Conservation (phyloP, 352 stramenopile genomes). For the Globisporangium alternatum region DNA sequence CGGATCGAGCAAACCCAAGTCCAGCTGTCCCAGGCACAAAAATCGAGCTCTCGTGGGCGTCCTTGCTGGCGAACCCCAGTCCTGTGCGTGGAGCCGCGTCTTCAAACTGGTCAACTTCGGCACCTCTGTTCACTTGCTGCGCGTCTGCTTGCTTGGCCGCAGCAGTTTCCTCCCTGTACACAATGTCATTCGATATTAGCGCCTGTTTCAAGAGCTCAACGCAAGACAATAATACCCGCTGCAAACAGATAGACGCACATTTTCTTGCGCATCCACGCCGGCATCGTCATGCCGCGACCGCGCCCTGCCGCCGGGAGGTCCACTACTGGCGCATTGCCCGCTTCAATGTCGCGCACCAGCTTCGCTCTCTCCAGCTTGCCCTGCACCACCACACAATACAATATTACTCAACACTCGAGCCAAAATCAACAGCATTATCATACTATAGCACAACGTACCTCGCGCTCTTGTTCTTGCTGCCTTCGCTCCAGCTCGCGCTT, state of each 20-base stretch:
- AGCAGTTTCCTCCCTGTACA: constrained; percentile 57
- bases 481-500: constrained; percentile 76
- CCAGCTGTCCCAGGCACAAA: background rate
- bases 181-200: background rate
- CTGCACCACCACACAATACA: constrained; percentile 19
- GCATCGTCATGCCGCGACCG: constrained; percentile 88
- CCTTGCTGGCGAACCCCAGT: constrained; percentile 25
- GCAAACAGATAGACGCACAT: constrained; percentile 44
- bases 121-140: background rate
- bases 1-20: background rate
- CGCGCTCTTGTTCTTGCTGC: constrained; percentile 67
- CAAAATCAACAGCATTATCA: no score
- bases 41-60: background rate
- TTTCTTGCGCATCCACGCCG: constrained; percentile 92
- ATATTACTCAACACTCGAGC: background rate
- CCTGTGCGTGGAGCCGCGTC: constrained; percentile 35
- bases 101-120: constrained; percentile 50
- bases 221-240: background rate
- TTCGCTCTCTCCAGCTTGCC: constrained; percentile 66
- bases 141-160: constrained; percentile 12
- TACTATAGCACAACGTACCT: constrained; percentile 27
- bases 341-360: constrained; percentile 65
- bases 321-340: constrained; percentile 56
- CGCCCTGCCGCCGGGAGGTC: constrained; percentile 52
- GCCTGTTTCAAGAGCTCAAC: background rate